These are phyloP conservation scores for Asterophora lycoperdoides DNA, from an alignment of 768 basidiomycete genomes.

Conservation along the genomic window DNA sequence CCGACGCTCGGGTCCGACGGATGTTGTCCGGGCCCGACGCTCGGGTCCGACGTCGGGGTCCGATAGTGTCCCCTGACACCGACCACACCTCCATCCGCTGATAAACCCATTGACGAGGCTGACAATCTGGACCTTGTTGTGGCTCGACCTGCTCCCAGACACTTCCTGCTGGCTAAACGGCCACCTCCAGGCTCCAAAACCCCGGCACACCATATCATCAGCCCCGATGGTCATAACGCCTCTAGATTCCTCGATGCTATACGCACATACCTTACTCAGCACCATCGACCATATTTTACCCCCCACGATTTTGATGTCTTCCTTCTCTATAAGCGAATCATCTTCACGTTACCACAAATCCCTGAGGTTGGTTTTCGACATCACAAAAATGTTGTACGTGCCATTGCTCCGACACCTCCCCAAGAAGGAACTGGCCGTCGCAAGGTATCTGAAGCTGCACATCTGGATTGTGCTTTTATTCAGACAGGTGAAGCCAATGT, in stretches of 20 bases:
- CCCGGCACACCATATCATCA: slow-evolving; percentile 17
- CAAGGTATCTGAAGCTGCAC: slow-evolving; percentile 12
- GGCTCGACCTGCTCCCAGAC: background rate
- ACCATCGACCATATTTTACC: background rate
- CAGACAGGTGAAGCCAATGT: slow-evolving; percentile 13
- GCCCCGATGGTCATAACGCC: slow-evolving; percentile 5
- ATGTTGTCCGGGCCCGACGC: no score
- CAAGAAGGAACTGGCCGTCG: background rate
- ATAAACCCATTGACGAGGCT: no score
- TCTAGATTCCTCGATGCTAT: background rate
- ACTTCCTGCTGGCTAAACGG: background rate
- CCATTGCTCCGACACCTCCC: background rate
- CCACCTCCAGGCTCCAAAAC: background rate
- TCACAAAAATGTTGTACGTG: slow-evolving; percentile 11
- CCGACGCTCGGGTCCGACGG: no score
- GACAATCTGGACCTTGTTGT: background rate
- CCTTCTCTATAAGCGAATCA: slow-evolving; percentile 10
- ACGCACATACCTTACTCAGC: background rate
- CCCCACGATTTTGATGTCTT: slow-evolving; percentile 2
- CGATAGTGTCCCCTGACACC: no score
- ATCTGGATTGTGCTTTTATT: slow-evolving; percentile 14
- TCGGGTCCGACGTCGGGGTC: no score
- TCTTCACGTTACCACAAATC: slow-evolving; percentile 13
- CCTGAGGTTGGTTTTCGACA: slow-evolving; percentile 12
- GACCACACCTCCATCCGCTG: no score